Percentiles rank a stretch among this genome's conserved stretches.
These are phyloP conservation scores for Cytospora chrysosperma DNA, from an alignment of 2,329 filamentous ascomycete genomes.

Conservation along the genomic window DNA sequence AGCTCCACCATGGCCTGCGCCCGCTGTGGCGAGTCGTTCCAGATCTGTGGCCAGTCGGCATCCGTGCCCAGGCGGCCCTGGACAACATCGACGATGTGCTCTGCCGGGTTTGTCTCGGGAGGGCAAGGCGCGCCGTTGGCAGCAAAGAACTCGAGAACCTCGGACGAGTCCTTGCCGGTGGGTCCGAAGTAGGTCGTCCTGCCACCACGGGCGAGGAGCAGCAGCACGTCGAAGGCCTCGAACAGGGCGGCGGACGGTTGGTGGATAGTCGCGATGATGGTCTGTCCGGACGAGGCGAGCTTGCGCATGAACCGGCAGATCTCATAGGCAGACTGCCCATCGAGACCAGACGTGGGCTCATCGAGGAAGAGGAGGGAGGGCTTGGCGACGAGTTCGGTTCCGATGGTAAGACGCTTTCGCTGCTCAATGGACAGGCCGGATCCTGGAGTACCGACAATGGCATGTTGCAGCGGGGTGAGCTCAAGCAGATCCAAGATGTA, in stretches of 20 bases:
- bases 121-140: slow-evolving; percentile 51
- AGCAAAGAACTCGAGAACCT: slow-evolving; percentile 53
- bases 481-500: slow-evolving; percentile 69
- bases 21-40: slow-evolving; percentile 43
- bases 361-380: slow-evolving; percentile 54
- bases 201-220: slow-evolving; percentile 54
- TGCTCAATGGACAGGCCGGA: slow-evolving; percentile 50
- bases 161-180: slow-evolving; percentile 48
- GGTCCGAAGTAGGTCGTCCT: slow-evolving; percentile 55
- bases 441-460: slow-evolving; percentile 44
- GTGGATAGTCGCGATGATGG: slow-evolving; percentile 60
- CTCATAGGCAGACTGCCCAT: slow-evolving; percentile 58
- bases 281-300: slow-evolving; percentile 58
- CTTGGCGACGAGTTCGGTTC: slow-evolving; percentile 60
- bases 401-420: slow-evolving; percentile 66
- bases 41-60: slow-evolving; percentile 63
- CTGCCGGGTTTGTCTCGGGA: slow-evolving; percentile 50
- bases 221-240: slow-evolving; percentile 55
- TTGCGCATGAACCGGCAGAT: slow-evolving; percentile 62
- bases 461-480: slow-evolving; percentile 47
- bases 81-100: slow-evolving; percentile 57
- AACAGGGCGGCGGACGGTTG: slow-evolving; percentile 58
- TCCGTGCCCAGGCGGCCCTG: slow-evolving; percentile 60
- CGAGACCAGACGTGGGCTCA: slow-evolving; percentile 59
- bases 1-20: slow-evolving; percentile 34